A percentile compares a stretch with the other conserved stretches of the same genome.
These are phyloP conservation scores for Rhodotorula glutinis DNA, from an alignment of 1,284 basidiomycete genomes.

Conservation along the genomic window DNA sequence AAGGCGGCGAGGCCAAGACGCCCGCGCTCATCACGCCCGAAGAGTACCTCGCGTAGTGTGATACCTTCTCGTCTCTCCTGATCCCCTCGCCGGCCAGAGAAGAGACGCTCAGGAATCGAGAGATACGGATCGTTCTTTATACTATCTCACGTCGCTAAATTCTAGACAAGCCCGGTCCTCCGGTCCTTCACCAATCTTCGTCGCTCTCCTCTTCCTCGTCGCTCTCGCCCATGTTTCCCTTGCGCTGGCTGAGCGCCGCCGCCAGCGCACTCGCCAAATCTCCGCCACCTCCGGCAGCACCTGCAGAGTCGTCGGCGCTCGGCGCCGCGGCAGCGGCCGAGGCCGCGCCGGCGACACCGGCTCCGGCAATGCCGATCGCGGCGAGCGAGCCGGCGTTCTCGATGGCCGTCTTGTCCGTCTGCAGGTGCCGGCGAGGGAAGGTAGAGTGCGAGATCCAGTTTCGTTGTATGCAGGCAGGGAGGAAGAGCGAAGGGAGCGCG, in stretches of 20 bases:
- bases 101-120: not conserved
- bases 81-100: too few species aligned
- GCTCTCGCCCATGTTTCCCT: conserved; percentile 82
- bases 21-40: not conserved
- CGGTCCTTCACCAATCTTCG: conserved; percentile 58
- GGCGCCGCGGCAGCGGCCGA: conserved; percentile 47
- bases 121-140: not conserved
- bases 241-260: conserved; percentile 68
- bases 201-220: conserved; percentile 62
- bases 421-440: too few species aligned
- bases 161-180: too few species aligned
- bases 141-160: too few species aligned
- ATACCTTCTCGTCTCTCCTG: too few species aligned
- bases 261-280: conserved; percentile 66
- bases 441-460: too few species aligned
- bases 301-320: conserved; percentile 53
- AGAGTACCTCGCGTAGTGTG: not conserved
- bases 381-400: conserved; percentile 42
- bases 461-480: too few species aligned
- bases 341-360: conserved; percentile 53
- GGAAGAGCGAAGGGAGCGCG: not conserved
- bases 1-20: not conserved
- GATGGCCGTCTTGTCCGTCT: conserved; percentile 31
- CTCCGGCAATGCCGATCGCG: conserved; percentile 44
- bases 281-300: conserved; percentile 50